A percentile compares a stretch with the other conserved stretches of the same genome.
These are phyloP conservation scores for Pseudogymnoascus pannorum DNA, from an alignment of 2,329 filamentous ascomycete genomes.

Conservation along the genomic window DNA sequence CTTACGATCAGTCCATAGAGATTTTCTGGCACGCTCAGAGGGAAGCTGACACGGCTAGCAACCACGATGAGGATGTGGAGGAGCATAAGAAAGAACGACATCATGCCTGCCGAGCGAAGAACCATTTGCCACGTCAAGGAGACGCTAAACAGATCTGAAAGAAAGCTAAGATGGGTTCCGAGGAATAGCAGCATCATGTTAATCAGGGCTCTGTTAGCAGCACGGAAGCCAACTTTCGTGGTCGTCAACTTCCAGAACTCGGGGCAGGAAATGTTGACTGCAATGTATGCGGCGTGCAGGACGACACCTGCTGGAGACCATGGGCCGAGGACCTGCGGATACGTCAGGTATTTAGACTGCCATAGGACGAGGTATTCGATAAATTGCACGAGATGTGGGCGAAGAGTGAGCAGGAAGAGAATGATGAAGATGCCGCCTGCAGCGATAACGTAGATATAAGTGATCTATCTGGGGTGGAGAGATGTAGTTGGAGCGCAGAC, in stretches of 20 bases:
- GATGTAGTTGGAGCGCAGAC: not conserved
- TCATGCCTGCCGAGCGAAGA: conserved; percentile 17
- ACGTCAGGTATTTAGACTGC: conserved; percentile 21
- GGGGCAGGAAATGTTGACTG: conserved; percentile 2
- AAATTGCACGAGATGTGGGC: conserved; percentile 10
- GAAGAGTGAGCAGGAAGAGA: conserved; percentile 18
- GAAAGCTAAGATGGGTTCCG: conserved; percentile 12
- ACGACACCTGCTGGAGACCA: conserved; percentile 19
- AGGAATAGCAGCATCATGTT: conserved; percentile 17
- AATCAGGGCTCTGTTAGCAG: conserved; percentile 15
- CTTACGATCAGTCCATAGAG: conserved; percentile 16
- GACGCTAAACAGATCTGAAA: conserved; percentile 14
- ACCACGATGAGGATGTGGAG: conserved; percentile 13
- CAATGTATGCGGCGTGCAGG: conserved; percentile 9
- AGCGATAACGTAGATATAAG: conserved; percentile 21
- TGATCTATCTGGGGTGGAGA: conserved; percentile 16
- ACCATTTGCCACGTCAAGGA: conserved; percentile 11
- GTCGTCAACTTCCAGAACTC: not conserved
- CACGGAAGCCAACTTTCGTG: not conserved
- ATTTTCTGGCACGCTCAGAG: conserved; percentile 10
- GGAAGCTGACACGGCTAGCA: not conserved
- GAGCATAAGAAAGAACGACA: conserved; percentile 14
- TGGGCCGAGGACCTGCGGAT: conserved; percentile 21
- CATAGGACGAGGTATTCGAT: conserved; percentile 14
- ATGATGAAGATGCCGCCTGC: conserved; percentile 20